These are phyloP conservation scores for Porcisia hertigi DNA, from an alignment of 208 protist genomes.

Conservation along the genomic window DNA sequence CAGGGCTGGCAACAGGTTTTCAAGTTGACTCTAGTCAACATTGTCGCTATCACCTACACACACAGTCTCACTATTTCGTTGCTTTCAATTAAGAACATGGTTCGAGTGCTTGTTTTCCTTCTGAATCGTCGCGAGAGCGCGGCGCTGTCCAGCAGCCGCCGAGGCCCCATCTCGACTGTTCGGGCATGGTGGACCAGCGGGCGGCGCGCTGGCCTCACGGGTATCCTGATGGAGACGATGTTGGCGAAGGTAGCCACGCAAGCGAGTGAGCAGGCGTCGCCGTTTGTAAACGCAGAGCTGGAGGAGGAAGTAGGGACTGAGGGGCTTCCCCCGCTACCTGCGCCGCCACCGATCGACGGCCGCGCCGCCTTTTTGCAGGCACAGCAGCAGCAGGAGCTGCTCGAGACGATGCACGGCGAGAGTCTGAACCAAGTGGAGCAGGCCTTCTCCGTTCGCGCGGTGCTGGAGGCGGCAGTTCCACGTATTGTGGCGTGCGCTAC, in stretches of 20 bases:
- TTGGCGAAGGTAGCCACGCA: slow-evolving; percentile 37
- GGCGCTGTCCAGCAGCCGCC: slow-evolving; percentile 8
- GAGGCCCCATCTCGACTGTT: slow-evolving; percentile 43
- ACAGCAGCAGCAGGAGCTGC: slow-evolving; percentile 28
- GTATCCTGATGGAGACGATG: slow-evolving; percentile 56
- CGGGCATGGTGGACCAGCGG: slow-evolving; percentile 66
- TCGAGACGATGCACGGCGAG: slow-evolving; percentile 27
- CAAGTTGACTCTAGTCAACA: slow-evolving; percentile 46
- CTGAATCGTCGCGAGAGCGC: slow-evolving; percentile 56
- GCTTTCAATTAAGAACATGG: slow-evolving; percentile 66
- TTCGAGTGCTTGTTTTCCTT: slow-evolving; percentile 68
- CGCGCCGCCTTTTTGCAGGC: slow-evolving; percentile 28
- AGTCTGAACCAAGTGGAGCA: slow-evolving; percentile 29
- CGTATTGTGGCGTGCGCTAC: slow-evolving; percentile 43
- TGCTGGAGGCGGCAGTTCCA: slow-evolving; percentile 44
- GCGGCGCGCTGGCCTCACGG: slow-evolving; percentile 50
- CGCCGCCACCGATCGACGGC: slow-evolving; percentile 24
- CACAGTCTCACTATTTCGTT: slow-evolving; percentile 72
- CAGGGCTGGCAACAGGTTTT: slow-evolving; percentile 46
- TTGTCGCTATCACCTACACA: slow-evolving; percentile 58
- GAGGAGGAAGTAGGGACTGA: slow-evolving; percentile 39
- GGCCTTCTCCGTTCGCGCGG: slow-evolving; percentile 53
- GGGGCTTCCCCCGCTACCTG: background rate
- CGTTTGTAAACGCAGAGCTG: slow-evolving; percentile 41
- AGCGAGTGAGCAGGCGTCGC: slow-evolving; percentile 45